These are phyloP conservation scores for Carex myosuroides DNA, from an alignment of 176 grass and related monocot species.

Conservation along the genomic window DNA sequence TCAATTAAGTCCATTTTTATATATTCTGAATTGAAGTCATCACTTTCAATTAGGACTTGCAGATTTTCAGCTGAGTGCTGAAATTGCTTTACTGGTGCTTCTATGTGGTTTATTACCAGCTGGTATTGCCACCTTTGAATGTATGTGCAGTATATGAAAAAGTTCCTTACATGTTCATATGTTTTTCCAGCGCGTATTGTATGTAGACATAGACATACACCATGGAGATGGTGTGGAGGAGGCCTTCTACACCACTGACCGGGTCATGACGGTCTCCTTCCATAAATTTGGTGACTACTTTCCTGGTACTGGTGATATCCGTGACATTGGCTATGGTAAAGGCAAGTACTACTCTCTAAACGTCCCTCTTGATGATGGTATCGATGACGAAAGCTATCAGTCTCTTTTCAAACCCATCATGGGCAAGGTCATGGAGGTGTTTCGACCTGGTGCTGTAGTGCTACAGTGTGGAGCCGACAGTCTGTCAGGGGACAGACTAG, in stretches of 20 bases:
- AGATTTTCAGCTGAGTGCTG: not conserved
- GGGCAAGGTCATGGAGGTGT: slow-evolving; percentile 85
- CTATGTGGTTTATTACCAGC: not conserved
- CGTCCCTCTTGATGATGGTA: slow-evolving; percentile 79
- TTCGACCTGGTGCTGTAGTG: slow-evolving; percentile 67
- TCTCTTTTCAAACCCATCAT: slow-evolving; percentile 83
- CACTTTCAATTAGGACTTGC: not conserved
- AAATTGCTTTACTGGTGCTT: not conserved
- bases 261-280: slow-evolving; percentile 93
- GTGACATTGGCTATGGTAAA: slow-evolving; percentile 56
- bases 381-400: slow-evolving; percentile 91
- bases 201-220: slow-evolving; percentile 91
- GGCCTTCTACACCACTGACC: slow-evolving; percentile 85
- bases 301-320: slow-evolving; percentile 78
- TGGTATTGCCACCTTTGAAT: not conserved
- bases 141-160: not conserved
- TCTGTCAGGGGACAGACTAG: slow-evolving; percentile 76
- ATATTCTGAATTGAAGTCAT: not conserved
- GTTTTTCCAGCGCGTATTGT: slow-evolving; percentile 59
- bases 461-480: slow-evolving; percentile 93
- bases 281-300: slow-evolving; percentile 95
- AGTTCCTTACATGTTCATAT: slow-evolving; percentile 13
- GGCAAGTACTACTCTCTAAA: slow-evolving; percentile 86
- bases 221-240: slow-evolving; percentile 90
- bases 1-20: not conserved